Evolutionary conservation across 2,329 filamentous ascomycete species (phyloP).

Genomic region (Ceratocystis colombiana): DNA sequence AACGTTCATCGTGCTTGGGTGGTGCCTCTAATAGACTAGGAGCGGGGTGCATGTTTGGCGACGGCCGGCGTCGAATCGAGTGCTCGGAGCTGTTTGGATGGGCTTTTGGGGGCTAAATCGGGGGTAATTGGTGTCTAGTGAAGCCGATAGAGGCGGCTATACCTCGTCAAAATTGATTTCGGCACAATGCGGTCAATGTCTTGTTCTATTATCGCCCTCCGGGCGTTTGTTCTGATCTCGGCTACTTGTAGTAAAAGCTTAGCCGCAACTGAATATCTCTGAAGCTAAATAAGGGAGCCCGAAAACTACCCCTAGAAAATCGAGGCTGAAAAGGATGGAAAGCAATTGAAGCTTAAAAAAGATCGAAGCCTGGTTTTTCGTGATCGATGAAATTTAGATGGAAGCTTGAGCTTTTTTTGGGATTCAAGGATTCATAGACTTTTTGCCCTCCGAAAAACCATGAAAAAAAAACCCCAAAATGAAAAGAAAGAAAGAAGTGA

Average conservation of each 20-base stretch:
- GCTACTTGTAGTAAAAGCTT: background rate
- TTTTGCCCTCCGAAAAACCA: constrained; percentile 19
- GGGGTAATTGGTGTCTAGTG: no score
- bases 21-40: constrained; percentile 34
- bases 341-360: background rate
- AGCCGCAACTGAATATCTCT: background rate
- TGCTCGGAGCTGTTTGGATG: background rate
- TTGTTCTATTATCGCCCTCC: no score
- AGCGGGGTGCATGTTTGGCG: constrained; percentile 34
- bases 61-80: no score
- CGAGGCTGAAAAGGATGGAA: background rate
- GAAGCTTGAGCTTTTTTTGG: background rate
- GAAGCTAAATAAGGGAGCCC: background rate
- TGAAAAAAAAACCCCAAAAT: constrained; percentile 10
- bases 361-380: background rate
- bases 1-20: constrained; percentile 29
- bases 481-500: constrained; percentile 4
- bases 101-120: background rate
- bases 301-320: background rate
- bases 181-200: no score
- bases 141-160: no score
- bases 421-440: background rate
- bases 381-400: background rate
- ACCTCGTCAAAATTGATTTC: no score
- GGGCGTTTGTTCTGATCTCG: no score